Percentiles rank a stretch among this genome's conserved stretches.
phyloP scores from a whole-genome alignment of 805 yeast genomes.

The Candida railenensis region DNA sequence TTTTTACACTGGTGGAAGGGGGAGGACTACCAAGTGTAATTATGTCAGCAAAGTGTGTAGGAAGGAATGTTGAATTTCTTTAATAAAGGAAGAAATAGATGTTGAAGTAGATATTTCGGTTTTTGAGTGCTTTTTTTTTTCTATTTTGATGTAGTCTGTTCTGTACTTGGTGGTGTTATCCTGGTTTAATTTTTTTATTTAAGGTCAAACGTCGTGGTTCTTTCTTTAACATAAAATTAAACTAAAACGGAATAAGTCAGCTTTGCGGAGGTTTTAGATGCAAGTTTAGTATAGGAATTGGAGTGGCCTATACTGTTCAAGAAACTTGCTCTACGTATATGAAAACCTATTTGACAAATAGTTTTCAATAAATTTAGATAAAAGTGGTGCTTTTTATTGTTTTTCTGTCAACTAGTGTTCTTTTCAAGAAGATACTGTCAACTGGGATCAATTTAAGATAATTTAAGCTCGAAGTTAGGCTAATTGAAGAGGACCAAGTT shows the following conservation, averaged over 20 bases:
- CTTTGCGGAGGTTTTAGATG: not conserved
- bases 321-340: not conserved
- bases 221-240: conserved; percentile 43
- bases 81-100: not conserved
- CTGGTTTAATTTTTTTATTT: conserved; percentile 39
- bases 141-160: not conserved
- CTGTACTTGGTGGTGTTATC: conserved; percentile 31
- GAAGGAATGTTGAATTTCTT: conserved; percentile 15
- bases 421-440: not conserved
- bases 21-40: conserved; percentile 36
- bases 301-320: not conserved
- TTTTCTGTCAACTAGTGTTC: not conserved
- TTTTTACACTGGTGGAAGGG: conserved; percentile 28
- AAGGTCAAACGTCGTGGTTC: conserved; percentile 37
- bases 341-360: not conserved
- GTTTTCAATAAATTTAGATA: not conserved
- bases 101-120: not conserved
- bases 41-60: conserved; percentile 16
- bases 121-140: not conserved
- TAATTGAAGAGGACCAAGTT: not conserved
- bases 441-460: not conserved
- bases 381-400: not conserved
- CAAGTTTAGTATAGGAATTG: not conserved
- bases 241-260: not conserved
- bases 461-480: not conserved